Base-by-base conservation (phyloP, 2,329 filamentous ascomycete species). In the Elsinoe batatas region DNA sequence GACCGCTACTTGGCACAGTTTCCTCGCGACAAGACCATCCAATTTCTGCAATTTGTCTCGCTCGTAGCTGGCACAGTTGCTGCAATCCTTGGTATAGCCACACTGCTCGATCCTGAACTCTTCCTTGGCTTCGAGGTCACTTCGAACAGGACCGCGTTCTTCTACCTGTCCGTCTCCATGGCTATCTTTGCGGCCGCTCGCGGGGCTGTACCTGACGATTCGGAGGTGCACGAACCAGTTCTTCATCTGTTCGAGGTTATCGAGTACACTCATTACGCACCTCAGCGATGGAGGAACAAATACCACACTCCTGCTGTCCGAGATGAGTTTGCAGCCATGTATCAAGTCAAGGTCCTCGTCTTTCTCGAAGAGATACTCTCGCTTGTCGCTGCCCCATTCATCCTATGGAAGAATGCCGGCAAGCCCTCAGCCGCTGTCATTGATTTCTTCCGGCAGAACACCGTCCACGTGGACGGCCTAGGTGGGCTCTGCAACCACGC, bases 401-500 rank as follows among this genome's bases (percentile, higher is more conserved):
- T 98, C 40, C 79, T 98, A 11, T 87, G 91, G 72, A 85, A 88
- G 66, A 91, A 88, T 59, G 77, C 97, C 33, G 89, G 91, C 0
- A 86, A 84, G 62, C 94, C 88, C 69, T 91, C 87, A 67, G 91
- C 97, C 62, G 88, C 91, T 58, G 85, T 98, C 60, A 85, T 97
- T 57, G 93, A 98, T 71, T 98, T 98, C 71, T 97, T 98, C 75
- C 84, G 93, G 37, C 93, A 98, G 67, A 96, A 97, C 63, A 97
- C 93, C 0, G 84, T 98, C 18, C 91, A 98, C 63, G 91, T 98
- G 13, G 93, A 98, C 65, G 93, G 93, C 0, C 79, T 98, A 35
- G 93, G 93, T 18, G 91, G 96, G 61, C 89, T 97, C 10, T 98
- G 93, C 70, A 96, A 91, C 1, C 97, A 96, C 72, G 93, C 93